Evolutionary conservation across 169 alveolate species (phyloP).

Genomic region (Plasmodium inui): DNA sequence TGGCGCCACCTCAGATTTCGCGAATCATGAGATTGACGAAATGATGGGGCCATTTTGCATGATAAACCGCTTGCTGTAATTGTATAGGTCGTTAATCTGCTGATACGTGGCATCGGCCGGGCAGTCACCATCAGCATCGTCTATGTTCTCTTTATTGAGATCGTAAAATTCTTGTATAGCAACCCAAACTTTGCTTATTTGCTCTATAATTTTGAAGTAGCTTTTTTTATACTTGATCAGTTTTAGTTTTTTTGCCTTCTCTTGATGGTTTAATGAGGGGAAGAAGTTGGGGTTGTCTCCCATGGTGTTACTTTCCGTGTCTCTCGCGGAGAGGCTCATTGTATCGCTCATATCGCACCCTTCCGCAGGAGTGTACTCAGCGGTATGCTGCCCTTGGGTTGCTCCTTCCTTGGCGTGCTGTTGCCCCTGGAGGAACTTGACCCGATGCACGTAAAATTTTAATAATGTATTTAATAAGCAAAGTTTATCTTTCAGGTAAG

Average conservation of each 20-base stretch:
- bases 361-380: not conserved
- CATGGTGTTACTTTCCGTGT: not conserved
- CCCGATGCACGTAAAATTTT: slow-evolving; percentile 33
- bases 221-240: slow-evolving; percentile 37
- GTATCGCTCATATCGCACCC: not conserved
- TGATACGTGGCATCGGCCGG: slow-evolving; percentile 1
- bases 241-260: not conserved
- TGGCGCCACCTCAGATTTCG: not conserved
- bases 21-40: slow-evolving; percentile 19
- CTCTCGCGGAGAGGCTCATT: not conserved
- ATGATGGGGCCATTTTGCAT: slow-evolving; percentile 22
- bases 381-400: not conserved
- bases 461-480: slow-evolving; percentile 12
- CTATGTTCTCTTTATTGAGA: slow-evolving; percentile 40
- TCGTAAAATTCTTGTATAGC: slow-evolving; percentile 55
- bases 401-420: not conserved
- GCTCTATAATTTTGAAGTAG: slow-evolving; percentile 60
- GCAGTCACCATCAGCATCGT: not conserved
- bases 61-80: slow-evolving; percentile 27
- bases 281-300: not conserved
- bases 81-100: slow-evolving; percentile 29
- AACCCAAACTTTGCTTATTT: slow-evolving; percentile 51
- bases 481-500: slow-evolving; percentile 47
- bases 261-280: not conserved
- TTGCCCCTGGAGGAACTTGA: not conserved